Evolutionary conservation across 306 rosid species (phyloP).

Genomic region (Vachellia collinsii): DNA sequence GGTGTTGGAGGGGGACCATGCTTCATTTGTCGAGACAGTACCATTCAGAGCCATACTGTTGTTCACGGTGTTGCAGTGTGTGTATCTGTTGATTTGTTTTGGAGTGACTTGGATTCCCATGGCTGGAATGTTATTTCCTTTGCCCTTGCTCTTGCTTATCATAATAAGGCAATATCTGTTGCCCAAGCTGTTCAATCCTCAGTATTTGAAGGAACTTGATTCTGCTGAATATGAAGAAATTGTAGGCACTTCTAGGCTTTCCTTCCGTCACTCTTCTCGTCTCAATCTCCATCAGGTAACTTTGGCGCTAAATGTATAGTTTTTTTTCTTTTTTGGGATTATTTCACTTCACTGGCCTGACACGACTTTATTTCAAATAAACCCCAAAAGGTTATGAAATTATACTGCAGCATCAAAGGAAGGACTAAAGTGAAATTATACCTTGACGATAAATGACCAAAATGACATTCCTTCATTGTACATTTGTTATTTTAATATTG

Average conservation of each 20-base stretch:
- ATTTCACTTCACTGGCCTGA: too few relatives aligned
- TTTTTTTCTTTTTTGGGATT: too few relatives aligned
- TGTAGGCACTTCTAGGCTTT: conserved; percentile 42
- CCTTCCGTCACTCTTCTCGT: conserved; percentile 40
- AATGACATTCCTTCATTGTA: too few relatives aligned
- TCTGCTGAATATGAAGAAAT: conserved; percentile 72
- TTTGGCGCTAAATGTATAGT: too few relatives aligned
- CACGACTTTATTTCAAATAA: too few relatives aligned
- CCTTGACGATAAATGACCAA: too few relatives aligned
- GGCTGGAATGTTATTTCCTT: conserved; percentile 68
- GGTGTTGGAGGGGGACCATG: conserved; percentile 43
- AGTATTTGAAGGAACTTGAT: conserved; percentile 57
- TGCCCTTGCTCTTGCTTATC: conserved; percentile 63
- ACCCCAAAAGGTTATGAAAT: too few relatives aligned
- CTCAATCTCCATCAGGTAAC: conserved; percentile 36
- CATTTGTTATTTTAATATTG: too few relatives aligned
- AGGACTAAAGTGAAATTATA: too few relatives aligned
- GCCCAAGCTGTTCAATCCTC: conserved; percentile 51
- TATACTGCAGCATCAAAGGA: too few relatives aligned
- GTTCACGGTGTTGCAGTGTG: conserved; percentile 59
- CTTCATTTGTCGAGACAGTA: conserved; percentile 65
- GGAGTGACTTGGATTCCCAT: conserved; percentile 57
- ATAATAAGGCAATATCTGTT: conserved; percentile 57
- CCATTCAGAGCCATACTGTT: conserved; percentile 51
- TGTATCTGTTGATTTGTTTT: conserved; percentile 53